These are phyloP conservation scores for Bombardia bombarda DNA, from an alignment of 495 filamentous ascomycete genomes.

Conservation along the genomic window DNA sequence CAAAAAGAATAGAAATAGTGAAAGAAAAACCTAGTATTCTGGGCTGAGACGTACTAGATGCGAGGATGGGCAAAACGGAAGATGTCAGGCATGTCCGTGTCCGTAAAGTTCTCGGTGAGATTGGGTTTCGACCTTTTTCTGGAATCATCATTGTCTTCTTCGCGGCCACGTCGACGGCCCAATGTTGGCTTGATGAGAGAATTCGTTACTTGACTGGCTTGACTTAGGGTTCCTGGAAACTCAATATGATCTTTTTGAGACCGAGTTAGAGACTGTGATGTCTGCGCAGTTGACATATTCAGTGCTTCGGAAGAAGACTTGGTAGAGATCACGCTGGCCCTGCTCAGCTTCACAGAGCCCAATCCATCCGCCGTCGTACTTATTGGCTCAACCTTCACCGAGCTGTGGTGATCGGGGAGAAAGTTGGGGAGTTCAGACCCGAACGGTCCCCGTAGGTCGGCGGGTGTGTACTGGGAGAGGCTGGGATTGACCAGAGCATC, in stretches of 20 bases:
- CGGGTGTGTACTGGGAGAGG: slow-evolving; percentile 6
- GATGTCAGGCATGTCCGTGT: slow-evolving; percentile 25
- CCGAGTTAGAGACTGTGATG: slow-evolving; percentile 2
- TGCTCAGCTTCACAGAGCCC: slow-evolving; percentile 1
- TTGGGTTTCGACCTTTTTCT: slow-evolving; percentile 14
- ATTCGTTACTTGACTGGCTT: not conserved
- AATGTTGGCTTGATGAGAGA: not conserved
- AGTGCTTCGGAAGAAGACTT: slow-evolving; percentile 6
- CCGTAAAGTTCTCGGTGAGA: slow-evolving; percentile 17
- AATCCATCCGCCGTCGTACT: slow-evolving; percentile 1
- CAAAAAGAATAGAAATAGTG: not conserved
- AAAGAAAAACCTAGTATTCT: too few species aligned
- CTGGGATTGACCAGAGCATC: slow-evolving; percentile 9
- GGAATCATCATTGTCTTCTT: slow-evolving; percentile 7
- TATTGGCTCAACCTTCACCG: slow-evolving; percentile 6
- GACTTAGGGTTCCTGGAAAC: not conserved
- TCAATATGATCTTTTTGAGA: not conserved
- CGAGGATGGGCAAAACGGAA: slow-evolving; percentile 22
- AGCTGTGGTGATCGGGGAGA: not conserved
- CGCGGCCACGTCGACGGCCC: slow-evolving; percentile 1
- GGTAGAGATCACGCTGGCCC: not conserved
- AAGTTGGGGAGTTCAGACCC: not conserved
- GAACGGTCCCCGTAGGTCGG: not conserved
- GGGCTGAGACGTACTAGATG: slow-evolving; percentile 19
- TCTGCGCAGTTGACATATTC: slow-evolving; percentile 2